These are phyloP conservation scores for Nepenthes mirabilis DNA, from an alignment of 148 eudicot species.

Conservation along the genomic window DNA sequence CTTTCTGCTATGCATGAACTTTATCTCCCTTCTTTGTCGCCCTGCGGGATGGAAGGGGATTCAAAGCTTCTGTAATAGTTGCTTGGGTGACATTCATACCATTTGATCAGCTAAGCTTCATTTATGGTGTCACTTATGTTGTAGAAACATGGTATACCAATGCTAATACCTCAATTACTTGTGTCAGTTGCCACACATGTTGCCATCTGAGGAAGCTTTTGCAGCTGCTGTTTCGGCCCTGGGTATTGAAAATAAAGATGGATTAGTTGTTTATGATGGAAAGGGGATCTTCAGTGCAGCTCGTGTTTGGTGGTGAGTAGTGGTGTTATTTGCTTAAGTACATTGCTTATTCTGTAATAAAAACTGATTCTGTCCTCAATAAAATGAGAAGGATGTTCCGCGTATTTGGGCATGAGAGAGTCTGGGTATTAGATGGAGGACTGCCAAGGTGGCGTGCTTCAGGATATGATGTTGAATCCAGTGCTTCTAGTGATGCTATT, in stretches of 20 bases:
- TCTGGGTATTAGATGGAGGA: slow-evolving; percentile 99
- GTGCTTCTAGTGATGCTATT: slow-evolving; percentile 79
- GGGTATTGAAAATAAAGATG: slow-evolving; percentile 86
- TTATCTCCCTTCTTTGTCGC: background rate
- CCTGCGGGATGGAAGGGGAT: background rate
- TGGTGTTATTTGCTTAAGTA: background rate
- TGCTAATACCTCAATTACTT: slow-evolving; percentile 4
- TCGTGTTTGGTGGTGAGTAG: slow-evolving; percentile 97
- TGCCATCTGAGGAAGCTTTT: slow-evolving; percentile 97
- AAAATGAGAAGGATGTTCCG: slow-evolving; percentile 77
- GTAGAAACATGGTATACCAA: too few species aligned
- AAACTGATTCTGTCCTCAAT: slow-evolving; percentile 10
- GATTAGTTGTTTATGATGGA: slow-evolving; percentile 90
- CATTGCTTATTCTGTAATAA: background rate
- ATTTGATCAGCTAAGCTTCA: background rate
- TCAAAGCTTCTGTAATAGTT: too few species aligned
- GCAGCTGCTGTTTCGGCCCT: slow-evolving; percentile 98
- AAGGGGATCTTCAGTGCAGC: slow-evolving; percentile 96
- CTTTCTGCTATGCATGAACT: background rate
- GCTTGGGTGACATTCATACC: too few species aligned
- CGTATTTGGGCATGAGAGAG: slow-evolving; percentile 90
- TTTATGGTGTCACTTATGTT: slow-evolving; percentile 1
- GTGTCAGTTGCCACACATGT: slow-evolving; percentile 92
- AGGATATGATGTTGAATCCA: slow-evolving; percentile 89
- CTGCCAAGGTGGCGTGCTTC: slow-evolving; percentile 88